Conservation (phyloP, 2,329 filamentous ascomycete genomes). For the Paecilomyces fulvus region DNA sequence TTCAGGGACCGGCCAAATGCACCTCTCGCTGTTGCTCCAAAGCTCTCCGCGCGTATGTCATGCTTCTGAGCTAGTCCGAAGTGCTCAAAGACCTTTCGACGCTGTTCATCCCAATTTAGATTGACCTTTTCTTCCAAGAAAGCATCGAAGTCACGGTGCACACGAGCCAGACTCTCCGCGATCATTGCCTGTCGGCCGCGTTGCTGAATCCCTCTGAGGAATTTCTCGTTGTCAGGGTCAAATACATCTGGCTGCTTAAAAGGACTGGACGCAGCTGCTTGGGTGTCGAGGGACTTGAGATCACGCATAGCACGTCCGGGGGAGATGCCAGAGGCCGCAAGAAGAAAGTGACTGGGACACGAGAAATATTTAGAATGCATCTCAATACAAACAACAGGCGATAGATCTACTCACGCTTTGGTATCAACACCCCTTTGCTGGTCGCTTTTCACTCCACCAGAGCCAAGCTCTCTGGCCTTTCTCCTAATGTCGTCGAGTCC, state of each 20-base stretch:
- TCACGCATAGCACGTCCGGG: constrained; percentile 79
- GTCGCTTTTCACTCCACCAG: constrained; percentile 45
- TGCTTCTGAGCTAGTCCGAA: constrained; percentile 67
- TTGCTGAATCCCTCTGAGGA: constrained; percentile 76
- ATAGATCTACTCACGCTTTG: constrained; percentile 43
- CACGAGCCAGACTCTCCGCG: constrained; percentile 79
- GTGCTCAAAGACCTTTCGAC: constrained; percentile 88
- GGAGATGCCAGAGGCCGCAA: constrained; percentile 88
- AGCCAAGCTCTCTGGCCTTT: constrained; percentile 68
- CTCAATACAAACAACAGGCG: background rate
- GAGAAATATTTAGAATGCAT: constrained; percentile 2
- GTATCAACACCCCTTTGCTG: constrained; percentile 36
- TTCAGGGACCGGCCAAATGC: constrained; percentile 44
- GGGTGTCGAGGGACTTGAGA: constrained; percentile 68
- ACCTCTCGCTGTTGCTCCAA: constrained; percentile 25
- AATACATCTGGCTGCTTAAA: constrained; percentile 32
- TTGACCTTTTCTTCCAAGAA: constrained; percentile 93
- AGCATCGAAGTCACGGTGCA: constrained; percentile 81
- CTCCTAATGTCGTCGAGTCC: constrained; percentile 78
- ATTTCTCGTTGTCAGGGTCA: constrained; percentile 56
- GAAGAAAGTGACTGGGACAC: constrained; percentile 66
- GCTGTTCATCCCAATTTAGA: constrained; percentile 91
- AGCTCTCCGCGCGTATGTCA: constrained; percentile 32
- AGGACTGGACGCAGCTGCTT: constrained; percentile 43
- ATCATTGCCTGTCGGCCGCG: constrained; percentile 90